Percentiles rank a stretch among this genome's conserved stretches.
Evolutionary conservation across 2,329 filamentous ascomycete species (phyloP).

Genomic region (Colletotrichum nymphaeae): DNA sequence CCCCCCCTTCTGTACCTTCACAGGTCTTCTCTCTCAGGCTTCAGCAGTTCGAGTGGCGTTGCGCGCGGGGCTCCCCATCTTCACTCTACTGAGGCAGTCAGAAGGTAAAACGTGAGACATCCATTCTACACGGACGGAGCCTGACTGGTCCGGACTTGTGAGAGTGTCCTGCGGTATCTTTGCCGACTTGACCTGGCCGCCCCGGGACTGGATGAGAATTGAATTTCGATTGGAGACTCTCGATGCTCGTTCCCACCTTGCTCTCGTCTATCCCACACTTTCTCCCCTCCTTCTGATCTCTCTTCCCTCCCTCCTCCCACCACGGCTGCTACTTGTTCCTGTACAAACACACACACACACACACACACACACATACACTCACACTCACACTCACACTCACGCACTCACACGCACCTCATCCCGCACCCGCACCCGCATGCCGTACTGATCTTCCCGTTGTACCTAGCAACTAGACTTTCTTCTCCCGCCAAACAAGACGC

Average conservation of each 20-base stretch:
- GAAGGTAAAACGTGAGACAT: slow-evolving; percentile 35
- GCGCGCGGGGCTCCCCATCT: slow-evolving; percentile 34
- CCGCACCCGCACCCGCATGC: slow-evolving; percentile 11
- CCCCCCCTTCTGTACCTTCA: not conserved
- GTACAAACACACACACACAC: not conserved
- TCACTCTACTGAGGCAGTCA: slow-evolving; percentile 22
- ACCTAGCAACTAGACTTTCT: slow-evolving; percentile 35
- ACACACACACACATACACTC: not conserved
- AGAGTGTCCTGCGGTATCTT: slow-evolving; percentile 15
- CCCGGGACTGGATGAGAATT: not conserved
- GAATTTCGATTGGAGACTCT: slow-evolving; percentile 7
- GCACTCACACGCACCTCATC: slow-evolving; percentile 4
- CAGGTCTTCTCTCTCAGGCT: not conserved
- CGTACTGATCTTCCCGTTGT: slow-evolving; percentile 25
- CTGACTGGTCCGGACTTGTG: slow-evolving; percentile 30
- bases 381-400: not conserved
- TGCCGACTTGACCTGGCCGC: slow-evolving; percentile 17
- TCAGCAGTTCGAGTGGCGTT: slow-evolving; percentile 11
- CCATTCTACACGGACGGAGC: slow-evolving; percentile 32
- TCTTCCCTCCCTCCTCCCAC: slow-evolving; percentile 6
- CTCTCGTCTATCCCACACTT: slow-evolving; percentile 23
- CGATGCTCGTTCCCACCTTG: not conserved
- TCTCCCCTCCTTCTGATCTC: slow-evolving; percentile 14
- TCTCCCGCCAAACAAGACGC: slow-evolving; percentile 27
- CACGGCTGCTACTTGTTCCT: slow-evolving; percentile 2